A percentile compares a stretch with the other conserved stretches of the same genome.
Evolutionary conservation across 495 filamentous ascomycete species (phyloP).

Genomic region (Echria macrotheca): DNA sequence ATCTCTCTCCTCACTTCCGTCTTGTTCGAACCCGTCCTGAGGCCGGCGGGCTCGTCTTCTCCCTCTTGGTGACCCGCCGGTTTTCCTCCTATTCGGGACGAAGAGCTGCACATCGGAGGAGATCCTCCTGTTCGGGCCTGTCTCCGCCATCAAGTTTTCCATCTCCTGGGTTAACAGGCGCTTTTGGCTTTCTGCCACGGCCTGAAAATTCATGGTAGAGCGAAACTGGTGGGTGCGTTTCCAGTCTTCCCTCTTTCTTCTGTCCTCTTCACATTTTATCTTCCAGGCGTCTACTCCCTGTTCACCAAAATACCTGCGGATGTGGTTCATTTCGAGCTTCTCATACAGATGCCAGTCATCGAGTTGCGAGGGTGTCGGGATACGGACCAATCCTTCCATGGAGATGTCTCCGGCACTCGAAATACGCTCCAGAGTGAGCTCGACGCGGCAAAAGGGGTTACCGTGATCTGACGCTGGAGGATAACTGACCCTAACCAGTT

Average conservation of each 20-base stretch:
- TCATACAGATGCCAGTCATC: slow-evolving; percentile 44
- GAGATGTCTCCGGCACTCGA: slow-evolving; percentile 24
- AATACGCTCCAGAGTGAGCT: slow-evolving; percentile 31
- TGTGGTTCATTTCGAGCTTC: slow-evolving; percentile 34
- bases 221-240: slow-evolving; percentile 10
- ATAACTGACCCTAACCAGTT: no score
- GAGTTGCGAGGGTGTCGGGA: slow-evolving; percentile 41
- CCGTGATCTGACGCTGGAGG: no score
- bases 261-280: slow-evolving; percentile 8
- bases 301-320: slow-evolving; percentile 4
- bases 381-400: slow-evolving; percentile 24
- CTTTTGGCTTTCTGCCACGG: no score
- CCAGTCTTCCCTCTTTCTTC: slow-evolving; percentile 5
- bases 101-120: no score
- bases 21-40: no score
- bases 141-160: no score
- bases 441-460: slow-evolving; percentile 31
- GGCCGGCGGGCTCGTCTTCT: no score
- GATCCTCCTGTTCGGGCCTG: no score
- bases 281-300: slow-evolving; percentile 2
- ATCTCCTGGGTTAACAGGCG: no score
- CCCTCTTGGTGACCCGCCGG: no score
- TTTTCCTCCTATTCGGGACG: no score
- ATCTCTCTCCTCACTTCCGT: no score
- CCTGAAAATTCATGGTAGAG: slow-evolving; percentile 10